Evolutionary conservation across 805 yeast species (phyloP).

Genomic region (Gaillardinia entomophila): DNA sequence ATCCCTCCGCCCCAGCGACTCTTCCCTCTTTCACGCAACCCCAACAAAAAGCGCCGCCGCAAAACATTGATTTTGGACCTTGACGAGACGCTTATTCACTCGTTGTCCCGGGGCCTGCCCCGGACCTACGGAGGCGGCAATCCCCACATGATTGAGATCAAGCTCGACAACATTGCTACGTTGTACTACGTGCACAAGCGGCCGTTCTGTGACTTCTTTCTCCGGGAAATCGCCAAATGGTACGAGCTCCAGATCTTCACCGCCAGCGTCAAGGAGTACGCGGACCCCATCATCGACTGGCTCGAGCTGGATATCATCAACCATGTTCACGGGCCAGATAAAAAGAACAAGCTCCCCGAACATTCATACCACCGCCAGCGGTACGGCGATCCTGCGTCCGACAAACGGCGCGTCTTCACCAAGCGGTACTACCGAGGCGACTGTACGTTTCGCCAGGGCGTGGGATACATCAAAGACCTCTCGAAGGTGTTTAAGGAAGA

Average conservation of each 20-base stretch:
- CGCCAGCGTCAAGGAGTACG: slow-evolving; percentile 90
- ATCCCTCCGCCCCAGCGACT: slow-evolving; percentile 42
- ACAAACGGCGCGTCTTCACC: slow-evolving; percentile 29
- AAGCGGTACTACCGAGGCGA: slow-evolving; percentile 71
- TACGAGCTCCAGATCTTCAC: slow-evolving; percentile 87
- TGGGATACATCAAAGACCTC: slow-evolving; percentile 66
- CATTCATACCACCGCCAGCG: not conserved
- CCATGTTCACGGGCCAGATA: slow-evolving; percentile 7
- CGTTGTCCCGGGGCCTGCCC: slow-evolving; percentile 64
- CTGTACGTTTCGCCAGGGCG: slow-evolving; percentile 72
- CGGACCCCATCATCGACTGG: slow-evolving; percentile 95
- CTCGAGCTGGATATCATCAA: slow-evolving; percentile 56
- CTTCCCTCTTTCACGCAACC: slow-evolving; percentile 36
- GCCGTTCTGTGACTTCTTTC: slow-evolving; percentile 84
- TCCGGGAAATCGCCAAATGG: slow-evolving; percentile 77
- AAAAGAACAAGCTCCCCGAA: slow-evolving; percentile 2
- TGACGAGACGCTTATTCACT: slow-evolving; percentile 93
- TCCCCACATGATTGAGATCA: slow-evolving; percentile 76
- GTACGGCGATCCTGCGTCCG: slow-evolving; percentile 5
- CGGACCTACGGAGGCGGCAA: slow-evolving; percentile 31
- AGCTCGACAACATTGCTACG: slow-evolving; percentile 62
- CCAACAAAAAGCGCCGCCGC: slow-evolving; percentile 29
- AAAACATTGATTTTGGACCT: slow-evolving; percentile 82
- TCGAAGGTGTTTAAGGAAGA: slow-evolving; percentile 52
- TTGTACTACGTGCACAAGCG: slow-evolving; percentile 87